Evolutionary conservation across 768 basidiomycete species (phyloP).

Genomic region (Fistulinella prunicolor): DNA sequence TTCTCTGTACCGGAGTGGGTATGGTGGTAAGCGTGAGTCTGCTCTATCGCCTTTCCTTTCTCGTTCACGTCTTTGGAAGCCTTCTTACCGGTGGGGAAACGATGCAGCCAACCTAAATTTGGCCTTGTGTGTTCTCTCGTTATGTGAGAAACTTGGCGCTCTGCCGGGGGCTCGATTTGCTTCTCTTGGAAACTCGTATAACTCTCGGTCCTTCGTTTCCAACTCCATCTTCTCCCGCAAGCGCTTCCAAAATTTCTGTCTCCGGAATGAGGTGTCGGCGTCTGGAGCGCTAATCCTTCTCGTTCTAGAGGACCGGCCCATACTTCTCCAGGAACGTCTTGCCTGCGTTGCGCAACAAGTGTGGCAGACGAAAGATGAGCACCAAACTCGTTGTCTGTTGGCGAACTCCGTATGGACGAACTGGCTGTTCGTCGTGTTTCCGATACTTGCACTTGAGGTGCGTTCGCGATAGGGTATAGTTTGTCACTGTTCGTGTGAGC

Average conservation of each 20-base stretch:
- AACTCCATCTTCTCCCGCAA: slow-evolving; percentile 18
- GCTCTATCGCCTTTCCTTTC: slow-evolving; percentile 11
- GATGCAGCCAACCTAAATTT: slow-evolving; percentile 21
- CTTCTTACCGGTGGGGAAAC: slow-evolving; percentile 2
- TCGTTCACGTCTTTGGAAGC: neutral
- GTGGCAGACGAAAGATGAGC: slow-evolving; percentile 10
- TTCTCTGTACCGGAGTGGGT: slow-evolving; percentile 10
- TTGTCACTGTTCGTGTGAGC: slow-evolving; percentile 9
- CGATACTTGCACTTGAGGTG: slow-evolving; percentile 3
- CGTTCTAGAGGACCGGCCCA: slow-evolving; percentile 64
- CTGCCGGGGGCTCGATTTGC: slow-evolving; percentile 30
- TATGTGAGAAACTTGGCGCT: slow-evolving; percentile 39
- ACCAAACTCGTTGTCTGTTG: neutral
- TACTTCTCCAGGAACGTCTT: slow-evolving; percentile 46
- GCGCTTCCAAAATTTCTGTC: neutral
- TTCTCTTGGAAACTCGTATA: slow-evolving; percentile 5
- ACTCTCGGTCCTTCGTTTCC: slow-evolving; percentile 11
- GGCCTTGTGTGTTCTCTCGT: slow-evolving; percentile 43
- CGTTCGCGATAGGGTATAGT: slow-evolving; percentile 12
- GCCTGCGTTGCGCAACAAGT: slow-evolving; percentile 27
- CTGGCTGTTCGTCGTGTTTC: slow-evolving; percentile 4
- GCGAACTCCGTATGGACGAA: slow-evolving; percentile 10
- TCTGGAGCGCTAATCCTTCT: slow-evolving; percentile 54
- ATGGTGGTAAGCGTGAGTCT: neutral
- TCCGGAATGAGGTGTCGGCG: slow-evolving; percentile 19